Evolutionary conservation across 1,284 basidiomycete genomes (phyloP), one percentile per base, ranked within the genome.

Genomic region (Sutorius eximius): DNA sequence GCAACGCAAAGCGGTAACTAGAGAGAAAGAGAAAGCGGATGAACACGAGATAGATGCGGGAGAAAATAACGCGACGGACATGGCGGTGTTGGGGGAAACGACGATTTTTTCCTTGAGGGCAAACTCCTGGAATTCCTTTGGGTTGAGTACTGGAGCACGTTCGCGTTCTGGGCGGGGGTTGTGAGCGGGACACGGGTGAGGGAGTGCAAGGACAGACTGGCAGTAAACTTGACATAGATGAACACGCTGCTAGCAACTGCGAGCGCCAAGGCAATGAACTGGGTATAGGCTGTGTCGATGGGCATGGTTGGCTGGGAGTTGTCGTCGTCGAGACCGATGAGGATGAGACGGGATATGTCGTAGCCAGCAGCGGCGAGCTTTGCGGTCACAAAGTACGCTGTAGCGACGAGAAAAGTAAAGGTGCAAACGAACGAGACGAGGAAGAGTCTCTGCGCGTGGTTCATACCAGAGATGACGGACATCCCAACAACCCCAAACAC

Each of bases 31-130:
- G 42, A 27, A 13, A 9, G 20, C 9, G 22, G 12, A 53, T 55
- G 47, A 51, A 16, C 18, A n/a, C 5, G 29, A 6, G 7, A 7
- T 6, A 24, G 20, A 42, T 37, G 43, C n/a, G 41, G 43, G 33
- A 52, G 20, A 48, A 38, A 22, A 51, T 37, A 18, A 49, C n/a
- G 24, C 75, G 22, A 59, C 86, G 59, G 66, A 96, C 91, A 95
- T 80, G 57, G 95, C 94, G 49, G 95, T 97, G 77, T 99, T 99
- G 60, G 89, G 90, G n/a, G 95, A 97, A 56, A 98, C 79, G 62
- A 84, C 77, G 47, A 85, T 87, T 76, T 95, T 97, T 66, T 91
- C 81, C 58, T 80, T 76, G 53, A 99, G 83, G 46, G 87, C 82
- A 77, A 92, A 98, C 57, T 88, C 78, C 68, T 91, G 83, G 88